Evolutionary conservation across 805 yeast genomes (phyloP), one percentile per base, ranked within the genome.

Genomic region (Lipomyces sp.): DNA sequence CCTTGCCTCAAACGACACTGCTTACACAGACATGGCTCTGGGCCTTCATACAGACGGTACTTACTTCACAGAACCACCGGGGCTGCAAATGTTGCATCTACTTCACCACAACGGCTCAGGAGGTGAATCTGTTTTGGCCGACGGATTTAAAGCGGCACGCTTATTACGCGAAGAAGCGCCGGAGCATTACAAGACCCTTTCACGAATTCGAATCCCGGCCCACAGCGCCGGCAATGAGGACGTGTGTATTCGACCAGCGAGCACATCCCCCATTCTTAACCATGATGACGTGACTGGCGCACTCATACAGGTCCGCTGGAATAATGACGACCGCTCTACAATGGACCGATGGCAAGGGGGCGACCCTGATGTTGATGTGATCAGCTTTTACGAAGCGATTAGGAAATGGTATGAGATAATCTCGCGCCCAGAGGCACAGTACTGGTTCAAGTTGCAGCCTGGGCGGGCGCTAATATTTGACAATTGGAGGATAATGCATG

Each of bases 221-320:
- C 92, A 88, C 73, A 84, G 88, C n/a, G 88, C 90, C 5, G 92
- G 92, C 32, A 91, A 88, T 73, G 87, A 83, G 55, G 80, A 77
- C 72, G 87, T 83, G 13, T 83, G 88, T 71, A 85, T 87, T 59
- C 87, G 84, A 72, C 87, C 90, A 2, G 83, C 82, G 56, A 74
- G 79, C 29, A 80, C 86, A 2, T 84, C 82, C 29, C 90, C 90
- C 4, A 80, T 87, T 2, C 83, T 88, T 75, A 85, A 84, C 73
- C 81, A 85, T 64, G 85, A 84, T 69, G 74, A 75, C 7, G 64
- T 66, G 11, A 72, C 80, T 2, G 88, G 87, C 1, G 79, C 85
- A 37, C 78, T 88, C 69, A 75, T 84, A 37, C 91, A 88, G 75
- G 84, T 87, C 13, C 80, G 91, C 32, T 88, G 91, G 91, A 88